A percentile compares a stretch with the other conserved stretches of the same genome.
These are phyloP conservation scores for Podosphaera aphanis DNA, from an alignment of 2,329 filamentous ascomycete species.

Conservation along the genomic window DNA sequence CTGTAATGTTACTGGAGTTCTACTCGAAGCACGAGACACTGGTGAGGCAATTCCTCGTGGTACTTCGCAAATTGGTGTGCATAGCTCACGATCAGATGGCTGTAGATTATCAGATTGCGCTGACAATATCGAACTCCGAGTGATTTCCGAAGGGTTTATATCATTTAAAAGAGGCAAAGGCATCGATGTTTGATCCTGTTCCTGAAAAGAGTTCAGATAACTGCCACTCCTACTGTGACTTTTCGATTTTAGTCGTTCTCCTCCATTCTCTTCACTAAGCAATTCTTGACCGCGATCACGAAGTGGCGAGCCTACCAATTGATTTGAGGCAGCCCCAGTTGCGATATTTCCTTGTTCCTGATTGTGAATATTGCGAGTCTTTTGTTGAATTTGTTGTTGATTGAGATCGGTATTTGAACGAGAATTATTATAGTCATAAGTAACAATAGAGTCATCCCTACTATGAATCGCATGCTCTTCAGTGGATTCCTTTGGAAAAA, in stretches of 20 bases:
- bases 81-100: slow-evolving; percentile 36
- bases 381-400: slow-evolving; percentile 14
- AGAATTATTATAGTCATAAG: background rate
- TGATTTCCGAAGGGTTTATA: slow-evolving; percentile 66
- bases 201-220: slow-evolving; percentile 27
- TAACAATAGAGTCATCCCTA: slow-evolving; percentile 8
- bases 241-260: slow-evolving; percentile 15
- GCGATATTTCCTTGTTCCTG: slow-evolving; percentile 12
- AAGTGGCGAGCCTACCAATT: slow-evolving; percentile 37
- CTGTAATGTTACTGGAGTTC: slow-evolving; percentile 31
- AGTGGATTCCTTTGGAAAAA: slow-evolving; percentile 26
- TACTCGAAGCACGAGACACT: slow-evolving; percentile 36
- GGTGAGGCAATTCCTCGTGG: slow-evolving; percentile 35
- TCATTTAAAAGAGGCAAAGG: slow-evolving; percentile 80
- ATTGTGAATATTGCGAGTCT: slow-evolving; percentile 10
- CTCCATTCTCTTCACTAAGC: slow-evolving; percentile 22
- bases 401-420: background rate
- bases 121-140: slow-evolving; percentile 66
- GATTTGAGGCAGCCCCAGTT: slow-evolving; percentile 22
- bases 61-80: slow-evolving; percentile 38
- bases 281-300: slow-evolving; percentile 40
- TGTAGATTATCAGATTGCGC: slow-evolving; percentile 52
- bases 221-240: slow-evolving; percentile 19
- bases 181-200: slow-evolving; percentile 32
- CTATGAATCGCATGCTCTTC: slow-evolving; percentile 24